These are phyloP conservation scores for Grigorovia transvaalensis DNA, from an alignment of 805 yeast genomes.

Conservation along the genomic window DNA sequence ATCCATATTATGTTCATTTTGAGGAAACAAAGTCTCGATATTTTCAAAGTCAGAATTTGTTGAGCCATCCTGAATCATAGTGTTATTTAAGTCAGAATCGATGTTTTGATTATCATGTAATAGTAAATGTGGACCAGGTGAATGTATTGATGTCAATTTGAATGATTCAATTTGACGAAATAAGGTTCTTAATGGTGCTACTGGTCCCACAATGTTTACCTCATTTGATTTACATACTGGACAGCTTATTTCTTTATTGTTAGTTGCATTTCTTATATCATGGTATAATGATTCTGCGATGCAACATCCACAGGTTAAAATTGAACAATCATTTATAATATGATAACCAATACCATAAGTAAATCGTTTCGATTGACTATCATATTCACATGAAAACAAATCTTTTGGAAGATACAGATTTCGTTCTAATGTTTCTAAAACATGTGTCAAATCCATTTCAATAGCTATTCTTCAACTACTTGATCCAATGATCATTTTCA, in stretches of 20 bases:
- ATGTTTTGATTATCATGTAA: no score
- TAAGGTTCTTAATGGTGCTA: slow-evolving; percentile 28
- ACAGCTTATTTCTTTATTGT: slow-evolving; percentile 18
- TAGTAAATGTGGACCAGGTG: neutral
- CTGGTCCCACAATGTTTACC: slow-evolving; percentile 23
- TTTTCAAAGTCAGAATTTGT: neutral
- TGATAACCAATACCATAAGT: slow-evolving; percentile 17
- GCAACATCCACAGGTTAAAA: slow-evolving; percentile 25
- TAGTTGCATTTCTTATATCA: slow-evolving; percentile 5
- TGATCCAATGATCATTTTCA: neutral
- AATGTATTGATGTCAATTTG: neutral
- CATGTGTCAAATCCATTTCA: slow-evolving; percentile 3
- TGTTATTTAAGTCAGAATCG: no score
- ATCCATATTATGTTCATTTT: neutral
- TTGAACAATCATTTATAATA: slow-evolving; percentile 17
- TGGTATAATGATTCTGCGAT: slow-evolving; percentile 14
- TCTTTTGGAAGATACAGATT: slow-evolving; percentile 20
- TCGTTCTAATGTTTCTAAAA: slow-evolving; percentile 18
- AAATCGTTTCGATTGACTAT: slow-evolving; percentile 7
- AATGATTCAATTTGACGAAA: slow-evolving; percentile 4
- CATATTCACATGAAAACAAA: slow-evolving; percentile 9
- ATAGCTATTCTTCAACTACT: neutral
- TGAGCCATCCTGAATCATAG: neutral
- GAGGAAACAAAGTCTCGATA: neutral
- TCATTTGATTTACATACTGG: slow-evolving; percentile 28